phyloP scores from a whole-genome alignment of 2,329 filamentous ascomycete species.

The Aspergillus bombycis region DNA sequence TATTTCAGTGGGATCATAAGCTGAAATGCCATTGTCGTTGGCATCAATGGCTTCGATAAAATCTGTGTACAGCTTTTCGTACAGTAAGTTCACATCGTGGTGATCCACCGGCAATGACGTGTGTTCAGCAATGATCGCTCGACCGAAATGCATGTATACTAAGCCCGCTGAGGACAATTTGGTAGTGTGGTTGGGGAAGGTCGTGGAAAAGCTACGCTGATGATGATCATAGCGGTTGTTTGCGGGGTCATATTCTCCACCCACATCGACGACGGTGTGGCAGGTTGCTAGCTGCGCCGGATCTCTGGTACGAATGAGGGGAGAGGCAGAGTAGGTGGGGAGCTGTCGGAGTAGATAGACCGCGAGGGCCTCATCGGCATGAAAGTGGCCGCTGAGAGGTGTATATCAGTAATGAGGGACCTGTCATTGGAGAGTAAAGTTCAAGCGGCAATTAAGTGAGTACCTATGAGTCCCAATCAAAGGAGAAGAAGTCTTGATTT shows the following conservation, averaged over 20 bases:
- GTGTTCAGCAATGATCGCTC: slow-evolving; percentile 73
- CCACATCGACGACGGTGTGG: slow-evolving; percentile 97
- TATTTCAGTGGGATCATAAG: slow-evolving; percentile 73
- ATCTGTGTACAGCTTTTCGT: slow-evolving; percentile 85
- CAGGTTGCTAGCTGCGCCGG: slow-evolving; percentile 75
- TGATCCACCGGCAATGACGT: slow-evolving; percentile 63
- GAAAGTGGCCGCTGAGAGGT: slow-evolving; percentile 79
- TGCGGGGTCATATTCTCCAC: slow-evolving; percentile 82
- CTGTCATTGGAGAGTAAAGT: slow-evolving; percentile 9
- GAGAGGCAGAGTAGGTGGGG: slow-evolving; percentile 73
- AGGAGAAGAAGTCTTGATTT: slow-evolving; percentile 74
- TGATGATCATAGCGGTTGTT: slow-evolving; percentile 92
- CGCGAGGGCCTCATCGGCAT: slow-evolving; percentile 95
- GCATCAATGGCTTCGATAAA: slow-evolving; percentile 97
- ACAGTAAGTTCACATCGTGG: slow-evolving; percentile 73
- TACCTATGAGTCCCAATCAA: slow-evolving; percentile 90
- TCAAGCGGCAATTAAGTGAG: neutral
- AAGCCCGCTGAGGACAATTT: slow-evolving; percentile 93
- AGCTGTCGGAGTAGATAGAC: slow-evolving; percentile 93
- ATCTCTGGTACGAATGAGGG: slow-evolving; percentile 86
- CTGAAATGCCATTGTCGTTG: slow-evolving; percentile 92
- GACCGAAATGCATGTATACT: slow-evolving; percentile 94
- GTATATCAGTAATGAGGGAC: slow-evolving; percentile 16
- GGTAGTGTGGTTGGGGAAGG: slow-evolving; percentile 80
- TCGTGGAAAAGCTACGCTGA: slow-evolving; percentile 85